Conservation (phyloP, 345 rosid species). For the Capsella bursapastoris region DNA sequence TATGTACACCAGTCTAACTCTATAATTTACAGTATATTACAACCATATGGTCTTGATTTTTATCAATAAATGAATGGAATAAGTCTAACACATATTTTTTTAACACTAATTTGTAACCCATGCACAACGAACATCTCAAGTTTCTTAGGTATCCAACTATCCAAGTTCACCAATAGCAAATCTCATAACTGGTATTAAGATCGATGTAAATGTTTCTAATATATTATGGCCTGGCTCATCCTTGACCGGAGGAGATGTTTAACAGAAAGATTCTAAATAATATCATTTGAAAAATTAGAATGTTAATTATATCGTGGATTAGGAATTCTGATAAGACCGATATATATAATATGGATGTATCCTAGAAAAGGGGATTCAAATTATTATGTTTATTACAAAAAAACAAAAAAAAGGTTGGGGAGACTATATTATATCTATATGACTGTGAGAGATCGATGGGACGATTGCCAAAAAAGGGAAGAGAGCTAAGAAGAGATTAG, state of each 20-base stretch:
- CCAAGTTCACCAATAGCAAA: not conserved
- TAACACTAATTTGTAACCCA: not conserved
- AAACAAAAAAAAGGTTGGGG: not conserved
- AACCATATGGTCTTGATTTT: slow-evolving; percentile 5
- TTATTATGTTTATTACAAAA: slow-evolving; percentile 20
- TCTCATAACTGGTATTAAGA: slow-evolving; percentile 12
- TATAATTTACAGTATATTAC: not conserved
- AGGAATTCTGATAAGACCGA: not conserved
- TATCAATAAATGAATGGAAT: not conserved
- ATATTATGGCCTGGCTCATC: slow-evolving; percentile 21
- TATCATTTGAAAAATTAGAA: slow-evolving; percentile 25
- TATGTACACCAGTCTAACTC: not conserved
- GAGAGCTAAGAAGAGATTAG: slow-evolving; percentile 55
- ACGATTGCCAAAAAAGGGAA: slow-evolving; percentile 68
- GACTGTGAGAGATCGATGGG: slow-evolving; percentile 61
- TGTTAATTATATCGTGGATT: slow-evolving; percentile 22
- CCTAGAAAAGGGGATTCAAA: slow-evolving; percentile 28
- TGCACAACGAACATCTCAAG: not conserved
- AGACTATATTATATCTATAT: slow-evolving; percentile 3
- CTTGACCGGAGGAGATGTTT: slow-evolving; percentile 1
- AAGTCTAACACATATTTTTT: not conserved
- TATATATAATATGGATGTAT: slow-evolving; percentile 34
- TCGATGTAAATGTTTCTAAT: not conserved
- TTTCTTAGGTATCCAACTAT: too few species aligned
- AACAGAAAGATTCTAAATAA: not conserved